Conservation (phyloP, 495 filamentous ascomycete genomes). For the Astrothelium macrocarpum region DNA sequence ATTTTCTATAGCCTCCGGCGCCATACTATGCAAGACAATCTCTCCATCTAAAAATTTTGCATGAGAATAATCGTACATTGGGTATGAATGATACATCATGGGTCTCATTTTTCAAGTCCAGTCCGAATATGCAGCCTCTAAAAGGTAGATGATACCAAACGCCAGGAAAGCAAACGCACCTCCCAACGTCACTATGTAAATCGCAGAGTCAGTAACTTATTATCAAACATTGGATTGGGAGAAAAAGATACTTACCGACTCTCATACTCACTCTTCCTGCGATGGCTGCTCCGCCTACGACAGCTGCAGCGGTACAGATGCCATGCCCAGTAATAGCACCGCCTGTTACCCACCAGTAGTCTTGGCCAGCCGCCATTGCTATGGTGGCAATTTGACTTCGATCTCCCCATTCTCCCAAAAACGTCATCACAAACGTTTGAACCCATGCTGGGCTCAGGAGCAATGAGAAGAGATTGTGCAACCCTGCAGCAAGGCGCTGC, state of each 20-base stretch:
- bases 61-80: not conserved
- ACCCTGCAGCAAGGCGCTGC: conserved; percentile 43
- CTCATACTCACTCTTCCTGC: conserved; percentile 90
- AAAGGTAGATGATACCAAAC: conserved; percentile 83
- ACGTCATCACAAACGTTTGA: conserved; percentile 98
- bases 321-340: conserved; percentile 82
- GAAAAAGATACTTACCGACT: conserved; percentile 64
- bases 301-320: conserved; percentile 84
- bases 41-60: not conserved
- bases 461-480: conserved; percentile 80
- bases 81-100: not conserved
- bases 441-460: conserved; percentile 94
- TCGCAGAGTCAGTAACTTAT: conserved; percentile 10
- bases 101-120: not conserved
- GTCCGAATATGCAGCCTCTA: conserved; percentile 50
- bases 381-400: conserved; percentile 97
- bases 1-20: not conserved
- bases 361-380: conserved; percentile 95
- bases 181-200: conserved; percentile 70
- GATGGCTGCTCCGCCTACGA: conserved; percentile 84
- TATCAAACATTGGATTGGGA: not conserved
- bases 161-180: conserved; percentile 84
- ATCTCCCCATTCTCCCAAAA: conserved; percentile 96
- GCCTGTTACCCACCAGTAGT: conserved; percentile 97
- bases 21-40: not conserved